Evolutionary conservation across 176 grass and related monocot genomes (phyloP), one percentile per base, ranked within the genome.

Genomic region (Elymus sibiricus): DNA sequence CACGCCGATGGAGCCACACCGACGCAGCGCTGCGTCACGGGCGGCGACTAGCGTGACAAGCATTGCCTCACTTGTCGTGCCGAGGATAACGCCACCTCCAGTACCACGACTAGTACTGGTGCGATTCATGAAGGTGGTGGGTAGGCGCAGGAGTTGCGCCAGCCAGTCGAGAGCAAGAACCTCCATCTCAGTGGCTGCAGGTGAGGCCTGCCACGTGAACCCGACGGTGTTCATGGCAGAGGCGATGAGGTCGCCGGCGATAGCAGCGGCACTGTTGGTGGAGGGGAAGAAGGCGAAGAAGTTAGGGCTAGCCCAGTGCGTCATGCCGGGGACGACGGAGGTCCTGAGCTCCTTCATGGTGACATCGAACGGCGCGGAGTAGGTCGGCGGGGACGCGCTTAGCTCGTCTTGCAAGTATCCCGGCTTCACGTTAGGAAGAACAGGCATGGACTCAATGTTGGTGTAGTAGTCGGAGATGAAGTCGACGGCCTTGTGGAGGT

Each of bases 211-310:
- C 67, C 67, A 70, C 4, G 67, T 70, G 67, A 70, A 70, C 0
- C 71, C 71, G 42, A 74, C 71, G 7, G 71, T 74, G 71, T 74
- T 74, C 71, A 74, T 74, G 24, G 71, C 71, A 4, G 70, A 74
- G 12, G 70, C 39, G 70, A 74, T 74, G 70, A 74, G 70, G 40
- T 74, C 71, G 7, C 71, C 71, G 7, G 42, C 71, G 14, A 74
- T 74, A 24, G 71, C 71, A 8, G 24, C 71, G 13, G 71, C 71
- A 24, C 71, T 75, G 72, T 75, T 75, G 42, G 72, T 75, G 25
- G 72, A 75, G 6, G 72, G 72, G 25, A 75, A 75, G 72, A 75
- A 75, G 42, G 72, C 72, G 4, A 75, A 75, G 72, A 75, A 75
- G 72, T 75, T 75, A 25, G 72, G 72, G 43, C 72, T 75, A 8